Evolutionary conservation across 2,329 filamentous ascomycete genomes (phyloP).

Genomic region (Emmonsiellopsis sp.): DNA sequence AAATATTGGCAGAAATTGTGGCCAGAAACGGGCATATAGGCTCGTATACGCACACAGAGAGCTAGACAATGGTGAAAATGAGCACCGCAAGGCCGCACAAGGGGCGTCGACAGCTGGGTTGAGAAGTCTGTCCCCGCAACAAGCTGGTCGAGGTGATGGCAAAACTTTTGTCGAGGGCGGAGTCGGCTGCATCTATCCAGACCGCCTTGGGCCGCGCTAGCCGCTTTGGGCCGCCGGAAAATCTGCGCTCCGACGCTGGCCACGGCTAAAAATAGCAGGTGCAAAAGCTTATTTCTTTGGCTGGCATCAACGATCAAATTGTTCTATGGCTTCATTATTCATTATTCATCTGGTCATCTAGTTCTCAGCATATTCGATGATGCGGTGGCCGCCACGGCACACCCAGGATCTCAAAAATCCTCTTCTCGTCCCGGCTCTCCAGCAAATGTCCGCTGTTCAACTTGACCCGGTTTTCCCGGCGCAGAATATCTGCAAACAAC

Average conservation of each 20-base stretch:
- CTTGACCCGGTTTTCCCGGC: slow-evolving; percentile 49
- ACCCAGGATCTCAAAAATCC: slow-evolving; percentile 70
- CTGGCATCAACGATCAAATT: not conserved
- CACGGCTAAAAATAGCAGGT: not conserved
- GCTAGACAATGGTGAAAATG: not conserved
- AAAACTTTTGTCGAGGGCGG: slow-evolving; percentile 5
- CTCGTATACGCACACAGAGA: not conserved
- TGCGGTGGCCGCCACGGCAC: slow-evolving; percentile 76
- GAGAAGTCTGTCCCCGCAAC: not conserved
- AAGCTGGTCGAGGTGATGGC: not conserved
- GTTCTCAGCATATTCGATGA: slow-evolving; percentile 58
- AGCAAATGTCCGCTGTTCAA: slow-evolving; percentile 59
- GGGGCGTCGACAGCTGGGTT: not conserved
- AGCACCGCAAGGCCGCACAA: not conserved
- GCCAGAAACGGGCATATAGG: not conserved
- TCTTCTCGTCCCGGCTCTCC: slow-evolving; percentile 65
- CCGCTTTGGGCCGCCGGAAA: not conserved
- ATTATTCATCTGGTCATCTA: not conserved
- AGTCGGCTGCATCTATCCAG: not conserved
- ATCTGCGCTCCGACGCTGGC: not conserved
- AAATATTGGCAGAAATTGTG: not conserved
- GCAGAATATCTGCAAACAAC: slow-evolving; percentile 61
- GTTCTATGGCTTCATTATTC: not conserved
- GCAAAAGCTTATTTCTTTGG: not conserved
- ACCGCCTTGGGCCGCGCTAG: not conserved